Conservation (phyloP, 2,329 filamentous ascomycete species). For the Corinectria fuckeliana region DNA sequence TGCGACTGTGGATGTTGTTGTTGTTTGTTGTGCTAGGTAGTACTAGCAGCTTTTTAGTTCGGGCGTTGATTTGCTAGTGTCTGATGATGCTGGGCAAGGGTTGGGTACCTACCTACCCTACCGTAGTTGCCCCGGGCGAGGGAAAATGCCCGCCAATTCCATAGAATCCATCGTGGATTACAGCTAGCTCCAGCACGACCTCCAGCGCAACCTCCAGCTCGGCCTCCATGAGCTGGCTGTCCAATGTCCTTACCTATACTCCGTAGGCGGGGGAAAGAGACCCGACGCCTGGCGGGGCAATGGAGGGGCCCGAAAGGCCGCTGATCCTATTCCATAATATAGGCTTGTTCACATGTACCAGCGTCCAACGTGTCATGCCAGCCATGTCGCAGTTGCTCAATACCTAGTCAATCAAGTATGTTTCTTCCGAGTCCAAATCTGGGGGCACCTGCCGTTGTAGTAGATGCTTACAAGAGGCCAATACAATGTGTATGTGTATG, state of each 20-base stretch:
- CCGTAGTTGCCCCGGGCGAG: slow-evolving; percentile 34
- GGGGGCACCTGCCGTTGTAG: background rate
- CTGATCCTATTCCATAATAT: background rate
- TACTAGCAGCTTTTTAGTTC: slow-evolving; percentile 13
- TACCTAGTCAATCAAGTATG: background rate
- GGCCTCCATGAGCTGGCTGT: no score
- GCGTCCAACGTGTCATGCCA: background rate
- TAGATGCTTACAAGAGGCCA: background rate
- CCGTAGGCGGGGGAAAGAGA: background rate
- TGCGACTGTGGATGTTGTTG: no score
- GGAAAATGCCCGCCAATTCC: background rate
- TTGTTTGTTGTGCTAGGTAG: slow-evolving; percentile 18
- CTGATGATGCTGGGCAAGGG: slow-evolving; percentile 30
- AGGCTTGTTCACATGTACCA: background rate
- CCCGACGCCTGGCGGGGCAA: slow-evolving; percentile 5
- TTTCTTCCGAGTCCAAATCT: background rate
- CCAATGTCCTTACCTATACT: background rate
- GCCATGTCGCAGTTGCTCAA: background rate
- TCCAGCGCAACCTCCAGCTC: background rate
- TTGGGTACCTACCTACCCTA: no score
- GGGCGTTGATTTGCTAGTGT: slow-evolving; percentile 11
- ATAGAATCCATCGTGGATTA: slow-evolving; percentile 12
- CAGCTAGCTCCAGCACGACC: background rate
- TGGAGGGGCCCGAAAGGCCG: background rate
- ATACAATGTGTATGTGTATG: background rate